Evolutionary conservation across 345 rosid genomes (phyloP).

Genomic region (Euphorbia tirucalli): DNA sequence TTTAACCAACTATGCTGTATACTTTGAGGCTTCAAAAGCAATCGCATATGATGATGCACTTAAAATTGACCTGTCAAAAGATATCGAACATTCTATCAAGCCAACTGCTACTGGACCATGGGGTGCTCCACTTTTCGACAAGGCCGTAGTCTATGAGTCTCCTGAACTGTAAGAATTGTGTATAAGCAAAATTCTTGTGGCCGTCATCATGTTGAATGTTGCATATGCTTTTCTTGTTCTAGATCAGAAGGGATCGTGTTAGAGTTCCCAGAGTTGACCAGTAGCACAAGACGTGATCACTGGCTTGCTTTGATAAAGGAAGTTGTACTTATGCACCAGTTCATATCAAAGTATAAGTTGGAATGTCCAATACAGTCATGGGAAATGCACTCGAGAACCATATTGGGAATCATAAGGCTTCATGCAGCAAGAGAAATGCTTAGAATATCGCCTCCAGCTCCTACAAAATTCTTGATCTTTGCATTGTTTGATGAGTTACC

Average conservation of each 20-base stretch:
- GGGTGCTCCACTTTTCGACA: conserved; percentile 96
- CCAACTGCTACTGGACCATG: conserved; percentile 91
- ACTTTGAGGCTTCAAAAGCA: conserved; percentile 83
- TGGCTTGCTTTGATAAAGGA: conserved; percentile 80
- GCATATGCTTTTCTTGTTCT: conserved; percentile 7
- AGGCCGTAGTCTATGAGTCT: conserved; percentile 72
- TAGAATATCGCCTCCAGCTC: conserved; percentile 70
- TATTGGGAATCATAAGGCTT: conserved; percentile 73
- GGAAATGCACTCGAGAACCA: conserved; percentile 84
- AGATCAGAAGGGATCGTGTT: conserved; percentile 76
- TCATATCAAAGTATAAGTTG: conserved; percentile 47
- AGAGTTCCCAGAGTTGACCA: conserved; percentile 93
- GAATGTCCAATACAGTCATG: conserved; percentile 53
- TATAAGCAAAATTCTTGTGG: not conserved
- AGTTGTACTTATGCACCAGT: conserved; percentile 66
- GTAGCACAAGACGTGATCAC: conserved; percentile 90
- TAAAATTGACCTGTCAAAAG: conserved; percentile 73
- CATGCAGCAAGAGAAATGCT: conserved; percentile 93
- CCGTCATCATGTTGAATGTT: not conserved
- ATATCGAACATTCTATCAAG: conserved; percentile 40
- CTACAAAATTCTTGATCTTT: conserved; percentile 77
- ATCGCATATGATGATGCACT: conserved; percentile 75
- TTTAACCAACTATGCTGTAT: conserved; percentile 81
- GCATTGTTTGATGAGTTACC: conserved; percentile 75
- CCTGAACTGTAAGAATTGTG: conserved; percentile 63